Evolutionary conservation across 805 yeast species (phyloP).

Genomic region (Candida boidinii): DNA sequence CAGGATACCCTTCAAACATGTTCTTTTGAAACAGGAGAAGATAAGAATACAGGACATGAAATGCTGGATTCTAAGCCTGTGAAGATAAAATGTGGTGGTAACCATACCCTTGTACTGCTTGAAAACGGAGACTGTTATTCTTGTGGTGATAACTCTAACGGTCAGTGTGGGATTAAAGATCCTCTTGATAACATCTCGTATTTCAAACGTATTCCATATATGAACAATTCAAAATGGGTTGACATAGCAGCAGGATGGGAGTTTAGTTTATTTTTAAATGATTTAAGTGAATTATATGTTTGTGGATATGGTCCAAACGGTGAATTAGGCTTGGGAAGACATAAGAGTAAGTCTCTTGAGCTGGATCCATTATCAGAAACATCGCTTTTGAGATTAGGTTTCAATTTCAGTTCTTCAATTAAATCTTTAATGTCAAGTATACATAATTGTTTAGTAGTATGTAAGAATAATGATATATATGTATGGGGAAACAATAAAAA

Average conservation of each 20-base stretch:
- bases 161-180: conserved; percentile 42
- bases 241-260: conserved; percentile 76
- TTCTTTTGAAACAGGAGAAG: conserved; percentile 1
- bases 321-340: conserved; percentile 53
- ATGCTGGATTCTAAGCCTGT: conserved; percentile 17
- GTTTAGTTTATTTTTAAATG: conserved; percentile 44
- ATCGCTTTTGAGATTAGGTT: too few species aligned
- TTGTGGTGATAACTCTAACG: conserved; percentile 48
- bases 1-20: conserved; percentile 18
- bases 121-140: conserved; percentile 44
- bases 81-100: conserved; percentile 72
- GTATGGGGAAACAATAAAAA: conserved; percentile 68
- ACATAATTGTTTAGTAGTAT: conserved; percentile 33
- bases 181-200: background rate
- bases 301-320: conserved; percentile 67
- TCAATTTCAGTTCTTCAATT: too few species aligned
- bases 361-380: too few species aligned
- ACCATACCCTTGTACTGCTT: conserved; percentile 63
- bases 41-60: background rate
- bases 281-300: conserved; percentile 31
- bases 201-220: conserved; percentile 1
- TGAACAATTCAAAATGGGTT: conserved; percentile 25
- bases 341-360: too few species aligned
- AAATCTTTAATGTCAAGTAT: too few species aligned
- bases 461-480: conserved; percentile 33